phyloP scores from a whole-genome alignment of 2,329 filamentous ascomycete genomes.

The Hypoxylon sp. region DNA sequence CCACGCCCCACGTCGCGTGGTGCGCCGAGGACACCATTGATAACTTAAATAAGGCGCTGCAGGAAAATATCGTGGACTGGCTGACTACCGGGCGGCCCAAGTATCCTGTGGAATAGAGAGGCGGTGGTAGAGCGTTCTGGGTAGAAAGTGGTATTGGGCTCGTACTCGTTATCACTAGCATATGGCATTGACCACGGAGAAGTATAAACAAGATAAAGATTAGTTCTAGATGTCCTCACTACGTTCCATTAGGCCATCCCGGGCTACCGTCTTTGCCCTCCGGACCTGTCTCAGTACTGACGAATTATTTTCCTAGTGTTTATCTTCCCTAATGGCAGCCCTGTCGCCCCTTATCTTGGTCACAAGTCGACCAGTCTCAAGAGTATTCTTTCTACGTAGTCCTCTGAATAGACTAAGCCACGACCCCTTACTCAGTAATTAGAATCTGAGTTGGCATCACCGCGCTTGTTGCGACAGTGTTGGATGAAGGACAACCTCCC shows the following conservation, averaged over 20 bases:
- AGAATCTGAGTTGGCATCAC: background rate
- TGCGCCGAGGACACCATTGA: slow-evolving; percentile 42
- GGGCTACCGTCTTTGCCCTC: too few relatives aligned
- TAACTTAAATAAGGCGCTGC: slow-evolving; percentile 39
- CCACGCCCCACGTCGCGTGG: slow-evolving; percentile 46
- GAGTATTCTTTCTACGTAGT: background rate
- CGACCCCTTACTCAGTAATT: background rate
- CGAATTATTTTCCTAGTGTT: too few relatives aligned
- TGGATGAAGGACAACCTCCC: background rate
- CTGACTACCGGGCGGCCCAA: slow-evolving; percentile 35
- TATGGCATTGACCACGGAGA: too few relatives aligned
- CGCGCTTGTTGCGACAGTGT: background rate
- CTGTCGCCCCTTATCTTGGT: too few relatives aligned
- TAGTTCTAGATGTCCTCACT: too few relatives aligned
- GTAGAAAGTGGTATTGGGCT: background rate
- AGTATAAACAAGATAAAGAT: too few relatives aligned
- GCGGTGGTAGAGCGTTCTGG: background rate
- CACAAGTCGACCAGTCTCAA: too few relatives aligned
- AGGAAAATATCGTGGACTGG: slow-evolving; percentile 40
- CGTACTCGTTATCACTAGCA: background rate
- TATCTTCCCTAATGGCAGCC: too few relatives aligned
- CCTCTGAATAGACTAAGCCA: background rate
- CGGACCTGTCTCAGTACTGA: too few relatives aligned
- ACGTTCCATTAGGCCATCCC: too few relatives aligned
- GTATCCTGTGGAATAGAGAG: slow-evolving; percentile 30